A percentile compares a stretch with the other conserved stretches of the same genome.
These are phyloP conservation scores for Aspergillus conjunctus DNA, from an alignment of 495 filamentous ascomycete genomes.

Conservation along the genomic window DNA sequence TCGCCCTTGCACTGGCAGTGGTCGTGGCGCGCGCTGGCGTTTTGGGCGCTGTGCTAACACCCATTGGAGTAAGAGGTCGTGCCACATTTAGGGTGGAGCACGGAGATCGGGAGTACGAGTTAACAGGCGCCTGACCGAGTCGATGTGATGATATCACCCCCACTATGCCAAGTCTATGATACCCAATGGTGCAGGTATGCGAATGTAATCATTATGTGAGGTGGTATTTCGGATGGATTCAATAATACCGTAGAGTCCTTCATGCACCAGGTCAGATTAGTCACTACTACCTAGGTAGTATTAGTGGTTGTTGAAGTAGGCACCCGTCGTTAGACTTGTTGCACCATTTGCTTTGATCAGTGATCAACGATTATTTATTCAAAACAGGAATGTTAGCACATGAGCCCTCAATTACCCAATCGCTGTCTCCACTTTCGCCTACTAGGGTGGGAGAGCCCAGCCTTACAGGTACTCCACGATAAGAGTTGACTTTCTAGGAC, in stretches of 20 bases:
- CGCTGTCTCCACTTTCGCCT: not conserved
- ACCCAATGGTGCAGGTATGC: no score
- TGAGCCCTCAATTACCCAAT: not conserved
- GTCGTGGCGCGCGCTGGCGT: not conserved
- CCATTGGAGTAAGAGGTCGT: constrained; percentile 15
- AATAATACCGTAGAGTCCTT: no score
- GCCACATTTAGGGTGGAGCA: constrained; percentile 6
- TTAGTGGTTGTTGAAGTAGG: no score
- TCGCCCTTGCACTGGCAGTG: not conserved
- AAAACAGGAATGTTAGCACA: not conserved
- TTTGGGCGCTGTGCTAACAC: not conserved
- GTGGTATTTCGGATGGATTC: no score
- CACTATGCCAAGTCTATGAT: no score
- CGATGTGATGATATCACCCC: no score
- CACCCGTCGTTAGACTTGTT: no score
- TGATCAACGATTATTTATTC: not conserved
- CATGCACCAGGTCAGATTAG: no score
- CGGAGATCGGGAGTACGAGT: constrained; percentile 3
- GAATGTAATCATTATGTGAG: no score
- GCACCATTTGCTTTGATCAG: not conserved
- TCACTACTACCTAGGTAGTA: no score
- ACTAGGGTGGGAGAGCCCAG: no score
- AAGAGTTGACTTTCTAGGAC: not conserved
- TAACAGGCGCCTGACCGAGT: not conserved
- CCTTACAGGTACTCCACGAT: not conserved